A percentile compares a stretch with the other conserved stretches of the same genome.
Evolutionary conservation across 1,284 basidiomycete species (phyloP).

Genomic region (Ganoderma lingzhi): DNA sequence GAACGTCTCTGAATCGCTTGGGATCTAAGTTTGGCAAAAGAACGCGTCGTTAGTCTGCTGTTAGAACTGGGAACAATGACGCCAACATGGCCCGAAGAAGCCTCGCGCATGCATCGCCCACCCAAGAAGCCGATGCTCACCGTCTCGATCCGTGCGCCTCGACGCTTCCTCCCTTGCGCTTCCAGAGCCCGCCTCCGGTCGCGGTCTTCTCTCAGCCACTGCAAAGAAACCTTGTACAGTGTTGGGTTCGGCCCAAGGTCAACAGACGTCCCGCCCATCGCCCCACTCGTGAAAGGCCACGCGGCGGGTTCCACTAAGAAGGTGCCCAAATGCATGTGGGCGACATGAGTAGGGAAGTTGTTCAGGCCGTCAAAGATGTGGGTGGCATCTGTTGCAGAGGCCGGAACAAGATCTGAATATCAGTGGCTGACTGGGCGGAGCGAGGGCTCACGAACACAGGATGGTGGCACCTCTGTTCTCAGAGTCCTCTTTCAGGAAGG

Average conservation of each 20-base stretch:
- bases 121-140: slow-evolving; percentile 48
- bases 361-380: slow-evolving; percentile 95
- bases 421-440: not conserved
- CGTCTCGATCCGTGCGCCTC: slow-evolving; percentile 74
- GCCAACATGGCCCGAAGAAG: slow-evolving; percentile 10
- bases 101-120: not conserved
- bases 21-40: slow-evolving; percentile 44
- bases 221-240: slow-evolving; percentile 79
- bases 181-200: slow-evolving; percentile 67
- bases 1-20: slow-evolving; percentile 87
- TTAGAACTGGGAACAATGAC: not conserved
- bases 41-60: slow-evolving; percentile 1
- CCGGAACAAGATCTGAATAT: not conserved
- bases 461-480: slow-evolving; percentile 87
- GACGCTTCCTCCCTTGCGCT: slow-evolving; percentile 64
- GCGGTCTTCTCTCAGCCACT: slow-evolving; percentile 89
- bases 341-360: slow-evolving; percentile 89
- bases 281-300: slow-evolving; percentile 62
- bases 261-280: slow-evolving; percentile 22
- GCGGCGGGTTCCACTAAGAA: slow-evolving; percentile 71
- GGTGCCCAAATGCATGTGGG: slow-evolving; percentile 87
- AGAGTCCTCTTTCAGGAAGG: slow-evolving; percentile 89
- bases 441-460: slow-evolving; percentile 68
- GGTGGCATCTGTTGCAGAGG: slow-evolving; percentile 75
- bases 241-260: slow-evolving; percentile 46